phyloP scores from a whole-genome alignment of 139 green algal species.

The Chlamydomonas applanata region DNA sequence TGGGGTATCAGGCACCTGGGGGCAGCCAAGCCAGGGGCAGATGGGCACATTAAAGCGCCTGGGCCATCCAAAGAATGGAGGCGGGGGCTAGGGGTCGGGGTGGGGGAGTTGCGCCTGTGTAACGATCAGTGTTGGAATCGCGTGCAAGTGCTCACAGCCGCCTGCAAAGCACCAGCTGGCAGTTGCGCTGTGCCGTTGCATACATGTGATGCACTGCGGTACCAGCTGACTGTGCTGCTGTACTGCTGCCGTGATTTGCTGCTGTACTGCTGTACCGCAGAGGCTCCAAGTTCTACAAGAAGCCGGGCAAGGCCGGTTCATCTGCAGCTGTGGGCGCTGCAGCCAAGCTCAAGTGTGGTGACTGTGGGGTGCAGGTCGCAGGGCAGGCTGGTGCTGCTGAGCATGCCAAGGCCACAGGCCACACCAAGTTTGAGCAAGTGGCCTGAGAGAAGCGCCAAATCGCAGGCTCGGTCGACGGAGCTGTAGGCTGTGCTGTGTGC shows the following conservation, averaged over 20 bases:
- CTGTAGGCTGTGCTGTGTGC: too few relatives aligned
- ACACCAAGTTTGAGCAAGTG: constrained; percentile 23
- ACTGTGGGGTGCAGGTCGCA: constrained; percentile 17
- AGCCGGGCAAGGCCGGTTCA: not conserved
- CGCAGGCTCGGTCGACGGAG: too few relatives aligned
- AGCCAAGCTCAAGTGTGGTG: constrained; percentile 16
- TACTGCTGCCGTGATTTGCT: not conserved
- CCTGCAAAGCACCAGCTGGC: too few relatives aligned
- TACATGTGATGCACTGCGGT: not conserved
- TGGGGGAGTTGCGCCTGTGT: too few relatives aligned
- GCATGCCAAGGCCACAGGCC: constrained; percentile 28
- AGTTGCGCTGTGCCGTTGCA: not conserved
- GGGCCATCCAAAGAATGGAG: too few relatives aligned
- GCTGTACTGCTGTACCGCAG: not conserved
- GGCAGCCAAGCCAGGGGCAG: too few relatives aligned
- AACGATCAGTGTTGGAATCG: too few relatives aligned
- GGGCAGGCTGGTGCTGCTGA: constrained; percentile 4
- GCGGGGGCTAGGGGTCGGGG: too few relatives aligned
- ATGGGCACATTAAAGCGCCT: too few relatives aligned
- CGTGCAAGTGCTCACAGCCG: too few relatives aligned
- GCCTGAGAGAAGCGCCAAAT: too few relatives aligned
- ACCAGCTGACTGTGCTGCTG: not conserved
- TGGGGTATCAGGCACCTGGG: too few relatives aligned
- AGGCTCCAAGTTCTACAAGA: constrained; percentile 2
- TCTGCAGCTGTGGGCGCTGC: not conserved